Evolutionary conservation across 805 yeast genomes (phyloP).

Genomic region (Metschnikowia gelsemii): DNA sequence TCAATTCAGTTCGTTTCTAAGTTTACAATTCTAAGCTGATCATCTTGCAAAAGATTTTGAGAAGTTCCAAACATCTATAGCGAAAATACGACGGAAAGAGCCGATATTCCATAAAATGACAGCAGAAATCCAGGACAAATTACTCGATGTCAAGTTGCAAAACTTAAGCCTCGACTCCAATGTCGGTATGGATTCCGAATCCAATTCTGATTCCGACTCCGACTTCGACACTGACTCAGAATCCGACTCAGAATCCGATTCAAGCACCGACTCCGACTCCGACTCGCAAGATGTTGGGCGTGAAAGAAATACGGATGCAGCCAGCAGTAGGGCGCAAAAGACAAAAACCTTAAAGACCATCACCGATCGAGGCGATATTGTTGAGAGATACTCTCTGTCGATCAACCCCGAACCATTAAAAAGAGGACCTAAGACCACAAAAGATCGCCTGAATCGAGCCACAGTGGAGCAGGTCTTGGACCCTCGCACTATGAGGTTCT

Average conservation of each 20-base stretch:
- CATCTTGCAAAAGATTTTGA: too few relatives aligned
- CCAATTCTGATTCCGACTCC: constrained; percentile 6
- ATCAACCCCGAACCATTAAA: constrained; percentile 63
- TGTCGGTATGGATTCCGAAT: background rate
- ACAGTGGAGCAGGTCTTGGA: constrained; percentile 96
- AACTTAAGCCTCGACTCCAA: constrained; percentile 5
- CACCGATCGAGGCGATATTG: constrained; percentile 45
- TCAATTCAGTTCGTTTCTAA: too few relatives aligned
- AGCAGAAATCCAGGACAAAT: constrained; percentile 2
- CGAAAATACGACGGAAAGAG: too few relatives aligned
- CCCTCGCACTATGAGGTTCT: constrained; percentile 84
- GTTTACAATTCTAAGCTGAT: too few relatives aligned
- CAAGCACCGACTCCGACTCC: constrained; percentile 5
- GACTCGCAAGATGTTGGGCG: too few relatives aligned
- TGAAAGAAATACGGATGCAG: constrained; percentile 3
- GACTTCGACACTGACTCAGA: constrained; percentile 5
- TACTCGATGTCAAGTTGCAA: constrained; percentile 9
- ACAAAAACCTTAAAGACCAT: constrained; percentile 33
- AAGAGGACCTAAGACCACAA: constrained; percentile 57
- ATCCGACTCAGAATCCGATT: constrained; percentile 1
- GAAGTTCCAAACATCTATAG: too few relatives aligned
- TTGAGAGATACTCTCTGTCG: constrained; percentile 61
- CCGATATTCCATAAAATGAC: background rate
- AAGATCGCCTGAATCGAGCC: constrained; percentile 90
- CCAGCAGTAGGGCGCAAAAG: background rate